phyloP scores from a whole-genome alignment of 257 asterid species.

The Orobanche coerulescens region DNA sequence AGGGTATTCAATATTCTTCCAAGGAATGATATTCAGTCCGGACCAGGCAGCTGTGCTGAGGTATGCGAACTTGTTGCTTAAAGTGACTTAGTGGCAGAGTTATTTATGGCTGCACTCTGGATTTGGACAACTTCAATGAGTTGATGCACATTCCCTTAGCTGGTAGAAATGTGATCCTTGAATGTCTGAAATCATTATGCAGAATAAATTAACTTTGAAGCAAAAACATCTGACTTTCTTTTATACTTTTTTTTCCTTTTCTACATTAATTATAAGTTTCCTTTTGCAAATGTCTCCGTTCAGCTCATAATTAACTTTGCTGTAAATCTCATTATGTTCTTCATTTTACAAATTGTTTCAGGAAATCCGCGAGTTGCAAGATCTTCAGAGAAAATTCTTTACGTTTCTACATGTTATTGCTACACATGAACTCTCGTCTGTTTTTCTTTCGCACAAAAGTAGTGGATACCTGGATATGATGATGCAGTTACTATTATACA shows the following conservation, averaged over 20 bases:
- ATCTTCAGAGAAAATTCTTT: constrained; percentile 71
- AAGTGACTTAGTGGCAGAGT: background rate
- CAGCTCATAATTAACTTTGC: constrained; percentile 4
- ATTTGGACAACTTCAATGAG: background rate
- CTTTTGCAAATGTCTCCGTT: too few species aligned
- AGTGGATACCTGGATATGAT: constrained; percentile 48
- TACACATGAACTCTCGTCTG: constrained; percentile 69
- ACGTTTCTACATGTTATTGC: constrained; percentile 73
- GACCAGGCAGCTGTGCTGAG: constrained; percentile 85
- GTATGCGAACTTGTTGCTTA: constrained; percentile 31
- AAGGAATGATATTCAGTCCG: constrained; percentile 52
- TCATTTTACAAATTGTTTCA: constrained; percentile 23
- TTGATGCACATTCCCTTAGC: constrained; percentile 1
- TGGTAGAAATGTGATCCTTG: background rate
- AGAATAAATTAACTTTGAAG: too few species aligned
- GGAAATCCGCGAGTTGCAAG: constrained; percentile 94
- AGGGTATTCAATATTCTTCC: constrained; percentile 70
- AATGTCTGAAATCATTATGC: background rate
- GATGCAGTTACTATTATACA: constrained; percentile 70
- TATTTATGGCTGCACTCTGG: background rate
- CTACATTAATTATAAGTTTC: too few species aligned
- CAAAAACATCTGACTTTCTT: background rate
- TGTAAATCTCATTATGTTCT: constrained; percentile 11
- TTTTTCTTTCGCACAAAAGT: constrained; percentile 59
- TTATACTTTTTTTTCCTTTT: too few species aligned